Percentiles rank a stretch among this genome's conserved stretches.
These are phyloP conservation scores for Lasiosphaeria ovina DNA, from an alignment of 495 filamentous ascomycete genomes.

Conservation along the genomic window DNA sequence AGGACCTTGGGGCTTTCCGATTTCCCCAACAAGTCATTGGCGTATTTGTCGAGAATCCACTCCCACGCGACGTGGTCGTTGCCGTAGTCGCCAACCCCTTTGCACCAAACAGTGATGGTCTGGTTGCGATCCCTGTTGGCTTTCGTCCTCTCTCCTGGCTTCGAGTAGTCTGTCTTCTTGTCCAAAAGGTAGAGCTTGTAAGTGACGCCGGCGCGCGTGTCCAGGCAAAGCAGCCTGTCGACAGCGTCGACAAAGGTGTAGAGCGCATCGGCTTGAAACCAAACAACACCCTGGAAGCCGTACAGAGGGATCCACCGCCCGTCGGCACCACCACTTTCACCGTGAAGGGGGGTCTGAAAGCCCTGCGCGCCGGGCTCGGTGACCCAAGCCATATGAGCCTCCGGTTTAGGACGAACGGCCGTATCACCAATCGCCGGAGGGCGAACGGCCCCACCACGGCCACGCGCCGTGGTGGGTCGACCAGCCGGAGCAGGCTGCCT, in stretches of 20 bases:
- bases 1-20: slow-evolving; percentile 5
- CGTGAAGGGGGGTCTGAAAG: not conserved
- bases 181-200: slow-evolving; percentile 27
- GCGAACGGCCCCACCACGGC: too few relatives aligned
- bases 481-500: not conserved
- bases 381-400: too few relatives aligned
- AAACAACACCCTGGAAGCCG: slow-evolving; percentile 30
- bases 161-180: not conserved
- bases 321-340: not conserved
- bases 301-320: slow-evolving; percentile 18
- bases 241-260: slow-evolving; percentile 33
- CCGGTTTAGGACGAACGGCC: too few relatives aligned
- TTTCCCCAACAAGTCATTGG: not conserved
- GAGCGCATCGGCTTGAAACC: slow-evolving; percentile 19
- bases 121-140: not conserved
- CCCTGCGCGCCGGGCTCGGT: not conserved
- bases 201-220: slow-evolving; percentile 20
- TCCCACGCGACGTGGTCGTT: slow-evolving; percentile 13
- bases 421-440: too few relatives aligned
- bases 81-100: slow-evolving; percentile 21
- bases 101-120: slow-evolving; percentile 5
- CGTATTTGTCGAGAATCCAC: slow-evolving; percentile 9
- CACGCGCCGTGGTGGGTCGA: too few relatives aligned
- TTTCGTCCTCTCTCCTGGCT: not conserved
- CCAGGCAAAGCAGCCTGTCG: slow-evolving; percentile 28